Conservation (phyloP, 208 protist genomes). For the Trypanosoma conorhini region DNA sequence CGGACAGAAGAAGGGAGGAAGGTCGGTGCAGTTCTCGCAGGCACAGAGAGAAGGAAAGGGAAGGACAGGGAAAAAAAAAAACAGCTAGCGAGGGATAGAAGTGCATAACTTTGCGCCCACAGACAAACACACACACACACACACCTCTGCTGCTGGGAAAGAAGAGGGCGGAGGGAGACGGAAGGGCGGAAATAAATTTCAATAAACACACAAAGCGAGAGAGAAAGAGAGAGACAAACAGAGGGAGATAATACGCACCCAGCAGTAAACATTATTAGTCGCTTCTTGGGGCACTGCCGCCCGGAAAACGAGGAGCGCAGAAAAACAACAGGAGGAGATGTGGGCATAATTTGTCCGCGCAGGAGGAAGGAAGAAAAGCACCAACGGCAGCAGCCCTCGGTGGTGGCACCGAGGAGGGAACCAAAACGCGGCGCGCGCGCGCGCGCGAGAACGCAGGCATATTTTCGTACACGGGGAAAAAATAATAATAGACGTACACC, state of each 20-base stretch:
- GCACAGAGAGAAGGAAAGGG: not conserved
- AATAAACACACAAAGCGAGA: not conserved
- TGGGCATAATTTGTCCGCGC: not conserved
- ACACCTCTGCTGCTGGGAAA: no score
- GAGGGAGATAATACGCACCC: not conserved
- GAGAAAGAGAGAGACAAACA: no score
- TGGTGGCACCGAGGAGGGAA: not conserved
- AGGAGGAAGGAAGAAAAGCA: not conserved
- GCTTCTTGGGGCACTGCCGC: not conserved
- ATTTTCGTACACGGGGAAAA: no score
- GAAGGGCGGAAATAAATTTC: conserved; percentile 20
- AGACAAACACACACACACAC: conserved; percentile 4
- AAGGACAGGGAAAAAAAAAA: conserved; percentile 14
- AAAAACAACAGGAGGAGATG: not conserved
- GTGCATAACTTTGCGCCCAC: no score
- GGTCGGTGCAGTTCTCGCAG: not conserved
- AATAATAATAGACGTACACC: no score
- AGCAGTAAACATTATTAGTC: not conserved
- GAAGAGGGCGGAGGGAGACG: not conserved
- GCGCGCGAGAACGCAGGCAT: no score
- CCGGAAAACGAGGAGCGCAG: not conserved
- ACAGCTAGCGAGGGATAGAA: not conserved
- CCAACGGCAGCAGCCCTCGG: not conserved
- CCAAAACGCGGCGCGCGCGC: no score
- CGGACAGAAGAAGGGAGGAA: not conserved